Evolutionary conservation across 1,284 basidiomycete species (phyloP).

Genomic region (Sanguinoderma infundibulare): DNA sequence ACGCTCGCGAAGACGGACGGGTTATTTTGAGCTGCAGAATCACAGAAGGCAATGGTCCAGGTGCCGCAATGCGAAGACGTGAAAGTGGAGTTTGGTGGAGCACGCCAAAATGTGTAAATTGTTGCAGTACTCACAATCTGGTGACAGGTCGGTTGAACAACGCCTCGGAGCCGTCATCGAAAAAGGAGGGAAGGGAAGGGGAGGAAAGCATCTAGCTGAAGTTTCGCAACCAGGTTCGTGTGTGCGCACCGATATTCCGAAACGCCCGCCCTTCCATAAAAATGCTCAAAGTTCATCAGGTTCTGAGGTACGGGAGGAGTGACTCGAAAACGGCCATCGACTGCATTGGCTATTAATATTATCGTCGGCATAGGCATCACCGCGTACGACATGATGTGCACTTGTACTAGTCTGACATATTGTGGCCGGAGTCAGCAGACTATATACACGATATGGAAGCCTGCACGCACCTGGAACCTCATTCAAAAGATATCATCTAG

Average conservation of each 20-base stretch:
- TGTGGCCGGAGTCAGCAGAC: conserved; percentile 14
- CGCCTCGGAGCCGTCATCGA: not conserved
- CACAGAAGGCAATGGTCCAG: not conserved
- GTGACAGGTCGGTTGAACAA: not conserved
- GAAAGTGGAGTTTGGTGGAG: not conserved
- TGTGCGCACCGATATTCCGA: no score
- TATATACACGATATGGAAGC: not conserved
- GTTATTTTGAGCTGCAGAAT: conserved; percentile 2
- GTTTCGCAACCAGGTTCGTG: no score
- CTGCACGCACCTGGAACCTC: conserved; percentile 2
- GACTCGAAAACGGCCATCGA: not conserved
- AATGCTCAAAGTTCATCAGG: not conserved
- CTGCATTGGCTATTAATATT: conserved; percentile 5
- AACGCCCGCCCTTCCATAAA: no score
- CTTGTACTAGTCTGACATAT: not conserved
- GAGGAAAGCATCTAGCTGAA: no score
- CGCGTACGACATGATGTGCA: conserved; percentile 8
- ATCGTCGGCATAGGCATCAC: not conserved
- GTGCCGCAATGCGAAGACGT: not conserved
- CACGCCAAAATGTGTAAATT: not conserved
- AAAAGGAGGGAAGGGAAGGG: no score
- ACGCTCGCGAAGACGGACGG: not conserved
- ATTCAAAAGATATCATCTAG: not conserved
- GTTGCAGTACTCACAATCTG: not conserved
- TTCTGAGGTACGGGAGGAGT: not conserved